Base-by-base conservation (phyloP, 208 protist genomes). In the Trypanosoma lewisi region DNA sequence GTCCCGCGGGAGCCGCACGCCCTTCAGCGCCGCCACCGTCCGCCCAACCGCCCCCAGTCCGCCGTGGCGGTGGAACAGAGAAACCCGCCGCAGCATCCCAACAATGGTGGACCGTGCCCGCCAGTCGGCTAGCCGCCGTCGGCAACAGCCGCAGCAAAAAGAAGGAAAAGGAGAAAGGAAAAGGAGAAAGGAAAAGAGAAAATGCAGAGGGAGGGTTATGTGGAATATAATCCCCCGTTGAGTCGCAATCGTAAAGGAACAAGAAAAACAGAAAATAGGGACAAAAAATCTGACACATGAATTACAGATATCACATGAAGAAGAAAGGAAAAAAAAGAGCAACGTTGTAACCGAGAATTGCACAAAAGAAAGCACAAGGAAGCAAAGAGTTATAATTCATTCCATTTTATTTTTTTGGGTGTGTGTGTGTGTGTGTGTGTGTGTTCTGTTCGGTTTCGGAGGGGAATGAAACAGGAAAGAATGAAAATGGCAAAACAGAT, bases 1-100 rank as follows among this genome's bases (percentile, higher is more conserved):
- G 39, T 91, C 80, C 14, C 50, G 31, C 21, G 74, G 59, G 17
- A 85, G 44, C 5, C 68, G 73, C 19, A 82, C 57, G 9, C 73
- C 70, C 21, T 52, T 73, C 51, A 59, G 21, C 31, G 67, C 19
- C 59, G 11, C 30, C 27, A 71, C 21, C 25, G 61, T 57, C 16
- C 2, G 11, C 21, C 0, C 36, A 33, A 73, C 1, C 21, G 61
- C n/a, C 34, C 12, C 21, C 42, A 17, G 21, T 28, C 36, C 36
- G 0, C 44, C 19, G n/a, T 42, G 42, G 7, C 42, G 27, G 17
- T 5, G 36, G 27, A 21, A 44, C 39, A 59, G 23, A 27, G 30
- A 28, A 28, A 63, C 17, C 9, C 28, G 48, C 28, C 48, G 2
- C 23, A 27, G 23, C 55, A 62, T 70, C 45, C 6, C 33, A 3